phyloP scores from a whole-genome alignment of 2,329 filamentous ascomycete genomes.

The Apiospora marii region DNA sequence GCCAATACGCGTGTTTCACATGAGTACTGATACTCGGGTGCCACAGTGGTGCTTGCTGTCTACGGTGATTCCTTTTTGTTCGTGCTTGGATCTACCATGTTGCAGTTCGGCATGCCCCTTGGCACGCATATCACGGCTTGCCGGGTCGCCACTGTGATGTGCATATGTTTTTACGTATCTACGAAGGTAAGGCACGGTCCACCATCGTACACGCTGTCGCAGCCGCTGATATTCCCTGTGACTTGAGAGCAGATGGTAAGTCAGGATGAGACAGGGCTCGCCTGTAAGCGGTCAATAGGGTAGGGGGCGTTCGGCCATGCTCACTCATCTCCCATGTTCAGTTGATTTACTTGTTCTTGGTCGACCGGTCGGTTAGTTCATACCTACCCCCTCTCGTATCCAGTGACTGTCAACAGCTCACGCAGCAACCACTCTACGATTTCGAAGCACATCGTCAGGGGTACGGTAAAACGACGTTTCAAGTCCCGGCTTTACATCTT shows the following conservation, averaged over 20 bases:
- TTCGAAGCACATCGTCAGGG: conserved; percentile 7
- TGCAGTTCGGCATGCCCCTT: not conserved
- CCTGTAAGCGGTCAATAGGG: not conserved
- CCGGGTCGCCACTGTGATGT: not conserved
- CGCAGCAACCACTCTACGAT: not conserved
- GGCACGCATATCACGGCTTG: not conserved
- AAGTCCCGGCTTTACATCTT: not conserved
- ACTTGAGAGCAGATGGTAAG: not conserved
- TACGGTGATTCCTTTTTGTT: conserved; percentile 5
- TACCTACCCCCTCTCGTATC: no score
- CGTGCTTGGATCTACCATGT: not conserved
- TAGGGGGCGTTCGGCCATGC: not conserved
- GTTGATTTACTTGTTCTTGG: not conserved
- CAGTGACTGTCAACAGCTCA: not conserved
- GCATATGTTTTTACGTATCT: conserved; percentile 10
- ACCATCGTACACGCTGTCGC: not conserved
- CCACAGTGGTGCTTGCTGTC: not conserved
- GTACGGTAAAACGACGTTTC: not conserved
- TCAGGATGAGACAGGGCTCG: not conserved
- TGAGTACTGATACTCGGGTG: not conserved
- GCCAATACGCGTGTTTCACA: not conserved
- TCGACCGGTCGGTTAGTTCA: conserved; percentile 5
- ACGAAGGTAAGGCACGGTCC: not conserved
- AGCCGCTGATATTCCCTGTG: not conserved
- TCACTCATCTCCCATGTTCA: not conserved